Evolutionary conservation across 179 eudicot species (phyloP).

Genomic region (Beta macrorhiza): DNA sequence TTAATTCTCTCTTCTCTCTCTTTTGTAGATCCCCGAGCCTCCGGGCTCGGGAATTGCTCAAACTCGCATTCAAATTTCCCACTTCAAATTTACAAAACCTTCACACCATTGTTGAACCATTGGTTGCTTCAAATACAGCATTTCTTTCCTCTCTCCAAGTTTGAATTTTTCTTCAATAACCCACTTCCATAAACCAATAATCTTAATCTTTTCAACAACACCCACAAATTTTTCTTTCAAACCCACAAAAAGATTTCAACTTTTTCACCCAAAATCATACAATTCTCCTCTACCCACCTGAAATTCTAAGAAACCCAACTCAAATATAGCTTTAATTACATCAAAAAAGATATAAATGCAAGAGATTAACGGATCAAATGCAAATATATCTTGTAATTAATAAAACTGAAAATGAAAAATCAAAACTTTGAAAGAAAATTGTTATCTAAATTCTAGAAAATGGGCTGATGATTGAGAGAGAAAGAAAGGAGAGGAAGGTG

Average conservation of each 20-base stretch:
- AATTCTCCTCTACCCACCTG: not conserved
- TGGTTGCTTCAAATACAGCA: conserved; percentile 76
- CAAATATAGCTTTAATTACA: not conserved
- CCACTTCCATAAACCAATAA: conserved; percentile 13
- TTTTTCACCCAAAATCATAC: not conserved
- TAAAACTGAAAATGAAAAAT: not conserved
- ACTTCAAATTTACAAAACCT: conserved; percentile 31
- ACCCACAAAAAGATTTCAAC: conserved; percentile 22
- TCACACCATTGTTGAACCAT: conserved; percentile 31
- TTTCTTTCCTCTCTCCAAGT: conserved; percentile 27
- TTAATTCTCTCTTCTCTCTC: conserved; percentile 7
- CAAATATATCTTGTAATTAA: not conserved
- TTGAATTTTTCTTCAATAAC: conserved; percentile 13
- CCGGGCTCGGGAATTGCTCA: conserved; percentile 66
- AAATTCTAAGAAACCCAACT: conserved; percentile 20
- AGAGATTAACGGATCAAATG: conserved; percentile 23
- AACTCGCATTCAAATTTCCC: conserved; percentile 43
- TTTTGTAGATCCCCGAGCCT: conserved; percentile 64
- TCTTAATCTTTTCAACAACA: not conserved
- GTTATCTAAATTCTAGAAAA: not conserved
- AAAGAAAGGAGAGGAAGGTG: conserved; percentile 34
- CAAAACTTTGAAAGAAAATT: not conserved
- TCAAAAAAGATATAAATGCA: not conserved
- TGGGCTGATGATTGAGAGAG: conserved; percentile 17
- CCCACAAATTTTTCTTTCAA: not conserved